Conservation (phyloP, 768 basidiomycete genomes). For the Boletus subparvulus region DNA sequence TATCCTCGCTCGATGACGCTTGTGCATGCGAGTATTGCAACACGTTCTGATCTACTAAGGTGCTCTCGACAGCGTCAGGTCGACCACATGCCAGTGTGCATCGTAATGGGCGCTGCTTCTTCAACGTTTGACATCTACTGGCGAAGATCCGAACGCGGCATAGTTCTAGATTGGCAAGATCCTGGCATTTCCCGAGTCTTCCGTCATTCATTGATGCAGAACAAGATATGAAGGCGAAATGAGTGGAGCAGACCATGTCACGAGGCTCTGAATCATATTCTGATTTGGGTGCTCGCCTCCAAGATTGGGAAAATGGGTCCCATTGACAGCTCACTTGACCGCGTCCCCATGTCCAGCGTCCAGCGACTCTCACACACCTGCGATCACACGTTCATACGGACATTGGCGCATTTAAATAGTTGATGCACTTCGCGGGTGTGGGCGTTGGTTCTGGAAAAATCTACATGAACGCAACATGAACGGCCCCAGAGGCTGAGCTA, state of each 20-base stretch:
- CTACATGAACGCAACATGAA: background rate
- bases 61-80: background rate
- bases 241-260: background rate
- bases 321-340: background rate
- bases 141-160: background rate
- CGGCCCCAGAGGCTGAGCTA: too few species aligned
- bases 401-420: background rate
- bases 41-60: constrained; percentile 7
- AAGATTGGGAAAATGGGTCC: background rate
- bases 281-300: too few species aligned
- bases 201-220: background rate
- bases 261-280: too few species aligned
- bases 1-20: constrained; percentile 12
- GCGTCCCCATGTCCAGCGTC: too few species aligned
- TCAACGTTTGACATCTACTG: background rate
- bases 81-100: background rate
- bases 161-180: background rate
- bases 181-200: constrained; percentile 18
- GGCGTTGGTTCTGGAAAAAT: background rate
- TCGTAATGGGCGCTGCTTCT: constrained; percentile 1
- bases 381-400: constrained; percentile 3
- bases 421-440: background rate
- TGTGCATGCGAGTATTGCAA: constrained; percentile 6
- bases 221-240: constrained; percentile 4
- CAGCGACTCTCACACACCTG: background rate